Percentiles rank a stretch among this genome's conserved stretches.
Evolutionary conservation across 345 rosid species (phyloP).

Genomic region (Brassica napus): DNA sequence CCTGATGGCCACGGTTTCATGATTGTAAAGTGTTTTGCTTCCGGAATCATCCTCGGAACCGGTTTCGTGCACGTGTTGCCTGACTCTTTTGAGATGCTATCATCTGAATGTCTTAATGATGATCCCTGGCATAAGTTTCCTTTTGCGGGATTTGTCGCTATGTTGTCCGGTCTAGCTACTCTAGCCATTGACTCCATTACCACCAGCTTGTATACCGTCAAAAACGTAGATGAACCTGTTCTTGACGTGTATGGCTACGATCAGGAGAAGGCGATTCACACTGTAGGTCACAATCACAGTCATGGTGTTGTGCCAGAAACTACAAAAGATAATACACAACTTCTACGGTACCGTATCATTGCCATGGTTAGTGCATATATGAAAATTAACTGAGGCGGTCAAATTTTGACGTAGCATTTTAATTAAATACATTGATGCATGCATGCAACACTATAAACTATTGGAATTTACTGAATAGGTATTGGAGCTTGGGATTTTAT

Average conservation of each 20-base stretch:
- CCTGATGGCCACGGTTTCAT: conserved; percentile 58
- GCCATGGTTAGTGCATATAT: conserved; percentile 52
- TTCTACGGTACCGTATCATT: conserved; percentile 57
- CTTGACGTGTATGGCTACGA: conserved; percentile 17
- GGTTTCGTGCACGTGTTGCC: conserved; percentile 94
- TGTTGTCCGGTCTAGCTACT: conserved; percentile 69
- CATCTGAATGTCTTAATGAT: conserved; percentile 58
- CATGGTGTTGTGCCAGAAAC: conserved; percentile 3
- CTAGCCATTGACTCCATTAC: conserved; percentile 75
- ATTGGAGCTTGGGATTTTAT: conserved; percentile 68
- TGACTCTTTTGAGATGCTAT: conserved; percentile 69
- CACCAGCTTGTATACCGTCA: conserved; percentile 46
- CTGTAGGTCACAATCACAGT: conserved; percentile 20
- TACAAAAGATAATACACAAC: conserved; percentile 37
- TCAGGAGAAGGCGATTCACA: conserved; percentile 19
- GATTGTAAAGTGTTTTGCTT: conserved; percentile 60
- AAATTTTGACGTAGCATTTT: not conserved
- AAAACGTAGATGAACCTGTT: conserved; percentile 21
- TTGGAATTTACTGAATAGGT: conserved; percentile 44
- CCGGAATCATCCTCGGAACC: conserved; percentile 80
- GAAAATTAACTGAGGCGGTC: not conserved
- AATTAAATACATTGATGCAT: not conserved
- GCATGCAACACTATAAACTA: conserved; percentile 3
- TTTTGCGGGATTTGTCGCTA: conserved; percentile 72
- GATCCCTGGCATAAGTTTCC: conserved; percentile 85